Base-by-base conservation (phyloP, 2,329 filamentous ascomycete species). In the Arthrobotrys megalospora region DNA sequence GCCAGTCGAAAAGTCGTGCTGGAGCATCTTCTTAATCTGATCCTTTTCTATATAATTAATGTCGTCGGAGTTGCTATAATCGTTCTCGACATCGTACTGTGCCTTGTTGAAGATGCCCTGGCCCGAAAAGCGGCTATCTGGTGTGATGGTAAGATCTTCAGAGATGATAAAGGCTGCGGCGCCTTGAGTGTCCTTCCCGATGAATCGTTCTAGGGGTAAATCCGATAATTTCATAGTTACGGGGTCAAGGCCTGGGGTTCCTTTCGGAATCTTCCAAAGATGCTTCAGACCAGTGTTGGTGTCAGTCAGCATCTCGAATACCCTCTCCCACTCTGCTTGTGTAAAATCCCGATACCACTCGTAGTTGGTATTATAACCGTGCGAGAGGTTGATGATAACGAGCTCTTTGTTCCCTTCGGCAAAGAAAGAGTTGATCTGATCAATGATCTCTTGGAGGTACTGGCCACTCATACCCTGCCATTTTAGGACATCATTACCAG, bases 381-480 rank as follows among this genome's bases (percentile, higher is more conserved):
- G 86, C 14, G 84, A 84, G n/a, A 88, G 81, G 38, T 85, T 84
- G 65, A 87, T 83, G 71, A 88, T 85, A 64, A 88, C 82, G 63
- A 87, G 82, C 77, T 88, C 86, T 21, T 41, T 53, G 48, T 67
- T 67, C 10, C 85, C 80, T 79, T 85, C 85, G 5, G 81, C 75
- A 0, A 85, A 87, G 79, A 88, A 88, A 19, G 80, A 81, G 80
- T 87, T 87, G 77, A 88, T 82, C 43, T 86, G 84, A 34, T 79
- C 81, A 70, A 87, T 83, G 14, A 87, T 84, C 2, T 86, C 84
- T 19, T 84, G 81, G 0, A 88, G 82, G 2, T 83, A 83, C 80
- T 86, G 84, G 1, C 87, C 86, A n/a, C 85, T 85, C 47, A 85
- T 86, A 14, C 86, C 86, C 2, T 87, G 80, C 81, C 84, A 85